These are phyloP conservation scores for Excoecaria cochinchinensis DNA, from an alignment of 345 rosid species.

Conservation along the genomic window DNA sequence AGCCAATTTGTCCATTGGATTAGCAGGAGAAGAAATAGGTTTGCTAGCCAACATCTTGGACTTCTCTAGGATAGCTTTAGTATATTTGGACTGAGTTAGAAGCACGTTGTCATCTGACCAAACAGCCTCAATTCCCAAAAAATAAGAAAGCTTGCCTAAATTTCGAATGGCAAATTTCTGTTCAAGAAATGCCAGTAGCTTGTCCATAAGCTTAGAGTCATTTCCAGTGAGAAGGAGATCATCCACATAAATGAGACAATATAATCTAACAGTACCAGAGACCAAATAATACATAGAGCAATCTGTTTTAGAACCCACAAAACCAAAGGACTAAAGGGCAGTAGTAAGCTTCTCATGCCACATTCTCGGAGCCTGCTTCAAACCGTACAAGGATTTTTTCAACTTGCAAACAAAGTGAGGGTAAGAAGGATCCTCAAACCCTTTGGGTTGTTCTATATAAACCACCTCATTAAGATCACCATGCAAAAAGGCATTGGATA, in stretches of 20 bases:
- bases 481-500: neutral
- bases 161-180: neutral
- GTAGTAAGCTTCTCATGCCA: neutral
- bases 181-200: neutral
- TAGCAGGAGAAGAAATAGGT: neutral
- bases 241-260: neutral
- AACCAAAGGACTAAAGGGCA: neutral
- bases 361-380: neutral
- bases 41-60: neutral
- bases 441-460: neutral
- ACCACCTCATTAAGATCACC: neutral
- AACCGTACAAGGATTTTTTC: neutral
- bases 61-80: too few species aligned
- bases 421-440: neutral
- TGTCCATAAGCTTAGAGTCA: neutral
- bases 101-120: neutral
- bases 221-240: neutral
- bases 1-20: neutral
- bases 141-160: neutral
- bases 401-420: neutral
- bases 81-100: neutral
- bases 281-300: neutral
- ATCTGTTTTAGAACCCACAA: neutral
- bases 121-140: neutral
- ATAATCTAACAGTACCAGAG: too few species aligned